Base-by-base conservation (phyloP, 2,329 filamentous ascomycete genomes). In the Pseudogymnoascus sp. region DNA sequence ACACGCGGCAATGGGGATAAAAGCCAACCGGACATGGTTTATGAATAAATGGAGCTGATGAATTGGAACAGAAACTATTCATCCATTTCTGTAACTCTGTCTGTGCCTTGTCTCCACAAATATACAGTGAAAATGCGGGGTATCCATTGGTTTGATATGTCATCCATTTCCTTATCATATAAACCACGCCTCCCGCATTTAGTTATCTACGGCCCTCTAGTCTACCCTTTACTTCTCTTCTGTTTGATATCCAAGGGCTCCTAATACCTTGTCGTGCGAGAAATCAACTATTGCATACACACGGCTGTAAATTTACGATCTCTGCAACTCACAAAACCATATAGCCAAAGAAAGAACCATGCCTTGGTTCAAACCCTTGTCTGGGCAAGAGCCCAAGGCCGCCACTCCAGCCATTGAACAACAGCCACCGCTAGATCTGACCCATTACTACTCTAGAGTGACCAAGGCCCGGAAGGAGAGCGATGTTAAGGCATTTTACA, bases 401-500 rank as follows among this genome's bases (percentile, higher is more conserved):
- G 44, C 47, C 47, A 35, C 2, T 8, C 24, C 58, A 36, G 44
- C 41, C 2, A 57, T 62, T 11, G 63, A 61, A 11, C 64, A 65
- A 4, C 66, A 68, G 58, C 65, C 69, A 62, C 90, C 92, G 5
- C 77, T 85, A 66, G 88, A 96, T 73, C 79, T 96, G 64, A 88
- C 85, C 67, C 90, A 96, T 72, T 87, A 92, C 71, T 87, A 86
- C 67, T 92, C 90, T 0, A 78, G 84, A 62, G 79, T 84, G 47
- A 88, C 90, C 57, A 86, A 81, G 69, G 81, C 82, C 54, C 82
- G 90, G 7, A 68, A 77, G 5, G 77, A 82, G 5, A 94, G 86
- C 70, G 78, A 78, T 44, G 81, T 96, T 72, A 96, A 96, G 78
- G 71, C 81, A 37, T 90, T 92, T 73, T 96, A 96, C 79, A 91